Evolutionary conservation across 768 basidiomycete species (phyloP).

Genomic region (Serendipita sp.): DNA sequence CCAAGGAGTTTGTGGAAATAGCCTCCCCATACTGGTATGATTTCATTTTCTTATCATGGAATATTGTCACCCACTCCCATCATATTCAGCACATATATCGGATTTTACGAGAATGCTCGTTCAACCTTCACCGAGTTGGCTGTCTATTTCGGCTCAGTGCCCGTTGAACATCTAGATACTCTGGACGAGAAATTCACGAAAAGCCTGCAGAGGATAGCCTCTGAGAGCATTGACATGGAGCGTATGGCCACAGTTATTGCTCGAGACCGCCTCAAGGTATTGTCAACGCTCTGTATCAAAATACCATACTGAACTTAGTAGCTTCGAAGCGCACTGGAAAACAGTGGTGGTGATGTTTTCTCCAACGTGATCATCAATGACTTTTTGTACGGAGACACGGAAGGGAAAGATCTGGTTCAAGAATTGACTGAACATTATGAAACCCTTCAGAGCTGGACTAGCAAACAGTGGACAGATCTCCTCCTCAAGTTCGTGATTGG

Average conservation of each 20-base stretch:
- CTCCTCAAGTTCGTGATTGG: constrained; percentile 44
- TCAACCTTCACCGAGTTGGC: constrained; percentile 57
- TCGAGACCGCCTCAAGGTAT: constrained; percentile 73
- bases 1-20: constrained; percentile 45
- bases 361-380: constrained; percentile 59
- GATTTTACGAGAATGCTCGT: constrained; percentile 61
- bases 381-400: constrained; percentile 68
- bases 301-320: constrained; percentile 18
- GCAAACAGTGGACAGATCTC: constrained; percentile 57
- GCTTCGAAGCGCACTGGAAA: constrained; percentile 74
- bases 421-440: constrained; percentile 60
- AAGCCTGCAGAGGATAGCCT: constrained; percentile 50
- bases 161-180: constrained; percentile 54
- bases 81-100: constrained; percentile 55
- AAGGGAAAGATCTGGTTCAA: constrained; percentile 59
- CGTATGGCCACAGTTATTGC: constrained; percentile 76
- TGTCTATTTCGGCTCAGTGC: constrained; percentile 70
- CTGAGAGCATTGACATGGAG: constrained; percentile 74
- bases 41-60: neutral
- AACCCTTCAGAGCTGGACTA: constrained; percentile 52
- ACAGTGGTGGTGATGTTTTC: constrained; percentile 66
- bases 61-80: constrained; percentile 4
- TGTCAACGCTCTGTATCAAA: constrained; percentile 4
- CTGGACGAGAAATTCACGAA: constrained; percentile 52
- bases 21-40: constrained; percentile 73